A percentile compares a stretch with the other conserved stretches of the same genome.
Conservation (phyloP, 2,329 filamentous ascomycete genomes). For the Aspergillus sp. region DNA sequence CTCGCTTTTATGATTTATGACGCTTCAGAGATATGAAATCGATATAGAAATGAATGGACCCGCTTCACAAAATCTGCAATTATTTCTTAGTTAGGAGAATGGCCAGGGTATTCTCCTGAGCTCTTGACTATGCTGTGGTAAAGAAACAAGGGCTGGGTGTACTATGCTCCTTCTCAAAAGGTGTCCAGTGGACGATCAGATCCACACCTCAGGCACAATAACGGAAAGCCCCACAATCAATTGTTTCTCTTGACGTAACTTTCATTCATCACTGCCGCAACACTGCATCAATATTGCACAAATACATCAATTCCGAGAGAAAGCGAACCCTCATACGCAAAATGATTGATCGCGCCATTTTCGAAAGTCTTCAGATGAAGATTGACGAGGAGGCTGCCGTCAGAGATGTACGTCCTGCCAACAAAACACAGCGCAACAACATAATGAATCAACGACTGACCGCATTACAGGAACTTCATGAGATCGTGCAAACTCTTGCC, state of each 20-base stretch:
- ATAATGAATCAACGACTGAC: conserved; percentile 15
- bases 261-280: conserved; percentile 15
- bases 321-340: conserved; percentile 28
- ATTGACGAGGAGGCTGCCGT: conserved; percentile 86
- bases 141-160: background rate
- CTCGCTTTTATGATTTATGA: background rate
- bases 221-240: conserved; percentile 20
- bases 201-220: conserved; percentile 2
- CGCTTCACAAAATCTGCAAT: background rate
- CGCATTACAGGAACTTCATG: conserved; percentile 68
- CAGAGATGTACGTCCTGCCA: conserved; percentile 64
- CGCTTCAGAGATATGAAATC: background rate
- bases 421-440: conserved; percentile 17
- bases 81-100: background rate
- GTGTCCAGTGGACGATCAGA: no score
- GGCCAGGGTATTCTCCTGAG: background rate
- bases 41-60: background rate
- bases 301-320: conserved; percentile 23
- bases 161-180: no score
- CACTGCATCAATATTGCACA: conserved; percentile 8
- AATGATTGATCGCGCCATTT: conserved; percentile 81
- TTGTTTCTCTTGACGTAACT: conserved; percentile 28
- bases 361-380: conserved; percentile 82
- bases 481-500: conserved; percentile 80
- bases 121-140: background rate